Evolutionary conservation across 257 asterid species (phyloP).

Genomic region (Jaltomata sinuosa): DNA sequence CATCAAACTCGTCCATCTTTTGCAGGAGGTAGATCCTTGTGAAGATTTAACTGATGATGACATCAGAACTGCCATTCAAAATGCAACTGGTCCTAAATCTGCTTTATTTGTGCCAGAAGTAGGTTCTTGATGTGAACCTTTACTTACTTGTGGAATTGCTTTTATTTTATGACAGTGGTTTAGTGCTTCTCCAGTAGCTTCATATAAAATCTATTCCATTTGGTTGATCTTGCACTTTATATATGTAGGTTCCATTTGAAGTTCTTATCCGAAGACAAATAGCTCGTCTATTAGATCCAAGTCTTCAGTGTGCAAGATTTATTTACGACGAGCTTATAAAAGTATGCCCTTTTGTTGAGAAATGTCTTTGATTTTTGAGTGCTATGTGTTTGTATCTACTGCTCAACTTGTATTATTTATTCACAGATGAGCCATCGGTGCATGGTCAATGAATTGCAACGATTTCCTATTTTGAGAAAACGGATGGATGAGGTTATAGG

Average conservation of each 20-base stretch:
- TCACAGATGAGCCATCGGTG: conserved; percentile 84
- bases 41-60: conserved; percentile 91
- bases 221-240: background rate
- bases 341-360: conserved; percentile 25
- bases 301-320: conserved; percentile 95
- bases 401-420: background rate
- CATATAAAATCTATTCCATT: background rate
- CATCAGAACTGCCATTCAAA: conserved; percentile 87
- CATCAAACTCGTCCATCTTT: conserved; percentile 8
- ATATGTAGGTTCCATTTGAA: conserved; percentile 84
- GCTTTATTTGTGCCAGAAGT: conserved; percentile 92
- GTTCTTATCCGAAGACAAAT: conserved; percentile 86
- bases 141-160: background rate
- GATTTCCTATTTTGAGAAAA: conserved; percentile 70
- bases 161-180: background rate
- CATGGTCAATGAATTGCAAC: conserved; percentile 73
- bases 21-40: conserved; percentile 96
- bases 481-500: conserved; percentile 76
- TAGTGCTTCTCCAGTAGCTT: background rate
- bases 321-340: conserved; percentile 87
- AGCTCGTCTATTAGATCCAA: conserved; percentile 88
- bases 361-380: background rate
- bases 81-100: conserved; percentile 86
- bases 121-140: conserved; percentile 6
- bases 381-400: background rate